phyloP scores from a whole-genome alignment of 2,329 filamentous ascomycete species.

The Hymenoscyphus fructigenus region DNA sequence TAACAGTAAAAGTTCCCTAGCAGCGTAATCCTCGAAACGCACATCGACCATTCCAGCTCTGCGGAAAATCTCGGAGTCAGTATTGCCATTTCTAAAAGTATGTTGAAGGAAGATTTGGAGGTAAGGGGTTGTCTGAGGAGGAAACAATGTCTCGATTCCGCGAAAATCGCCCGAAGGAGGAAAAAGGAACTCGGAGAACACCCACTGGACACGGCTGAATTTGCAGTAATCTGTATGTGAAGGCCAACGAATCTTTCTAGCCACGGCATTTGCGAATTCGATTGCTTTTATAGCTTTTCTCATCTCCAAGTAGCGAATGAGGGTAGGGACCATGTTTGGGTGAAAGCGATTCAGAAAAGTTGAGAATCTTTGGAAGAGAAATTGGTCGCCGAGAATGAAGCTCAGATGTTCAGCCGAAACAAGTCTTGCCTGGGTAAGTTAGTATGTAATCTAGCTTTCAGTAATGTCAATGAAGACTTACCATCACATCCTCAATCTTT shows the following conservation, averaged over 20 bases:
- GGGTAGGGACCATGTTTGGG: slow-evolving; percentile 22
- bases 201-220: slow-evolving; percentile 24
- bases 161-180: no score
- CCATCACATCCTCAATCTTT: slow-evolving; percentile 13
- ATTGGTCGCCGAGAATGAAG: slow-evolving; percentile 25
- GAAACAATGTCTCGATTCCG: no score
- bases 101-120: no score
- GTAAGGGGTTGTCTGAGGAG: no score
- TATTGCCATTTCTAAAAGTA: no score
- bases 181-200: no score
- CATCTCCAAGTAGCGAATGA: slow-evolving; percentile 29
- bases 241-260: slow-evolving; percentile 26
- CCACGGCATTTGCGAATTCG: slow-evolving; percentile 29
- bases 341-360: slow-evolving; percentile 26
- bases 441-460: not conserved
- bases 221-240: slow-evolving; percentile 28
- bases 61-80: no score
- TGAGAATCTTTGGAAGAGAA: slow-evolving; percentile 22
- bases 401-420: slow-evolving; percentile 11
- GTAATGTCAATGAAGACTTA: not conserved
- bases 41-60: slow-evolving; percentile 24
- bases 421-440: slow-evolving; percentile 1
- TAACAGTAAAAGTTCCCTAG: slow-evolving; percentile 23
- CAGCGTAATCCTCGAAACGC: slow-evolving; percentile 28
- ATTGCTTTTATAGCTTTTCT: slow-evolving; percentile 30